Base-by-base conservation (phyloP, 1,284 basidiomycete genomes). In the Leccinum solheimii region DNA sequence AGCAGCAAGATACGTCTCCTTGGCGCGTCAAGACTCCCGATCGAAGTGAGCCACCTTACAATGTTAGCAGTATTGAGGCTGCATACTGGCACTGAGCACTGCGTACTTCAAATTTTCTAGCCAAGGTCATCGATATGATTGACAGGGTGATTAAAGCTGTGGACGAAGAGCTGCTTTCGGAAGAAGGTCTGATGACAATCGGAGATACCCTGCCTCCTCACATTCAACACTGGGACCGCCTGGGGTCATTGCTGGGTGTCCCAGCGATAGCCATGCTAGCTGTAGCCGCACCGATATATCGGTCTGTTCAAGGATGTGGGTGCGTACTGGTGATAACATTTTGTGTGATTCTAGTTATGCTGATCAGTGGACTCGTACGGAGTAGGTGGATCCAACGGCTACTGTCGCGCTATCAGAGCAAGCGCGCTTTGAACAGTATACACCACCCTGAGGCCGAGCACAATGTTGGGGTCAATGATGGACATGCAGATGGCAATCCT, bases 121-220 rank as follows among this genome's bases (percentile, higher is more conserved):
- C 32, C 1, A 60, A 72, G 6, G 63, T 72, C 21, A 49, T 58
- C 7, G 43, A 56, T 2, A 66, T 64, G 61, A 55, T 75, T 2
- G 70, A 72, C 34, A 72, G 61, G 52, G 60, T 71, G 65, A 65
- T 72, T 55, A 64, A 57, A n/a, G 54, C 61, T 0, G 36, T 72
- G 26, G 73, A 72, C 3, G 68, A 48, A n/a, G 64, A 65, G 23
- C 26, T 66, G 2, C 23, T 23, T 8, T 61, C 51, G 1, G 64
- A 67, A 50, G 70, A 73, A 6, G 61, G 55, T 23, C 62, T 71
- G n/a, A 63, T 72, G 60, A 62, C 63, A 2, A 56, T 68, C 1
- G 65, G 63, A 3, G 68, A 68, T 3, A 6, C 57, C 1, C 16
- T 69, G 11, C 49, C 62, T 6, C 70, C 70, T 1, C 70, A 69